These are phyloP conservation scores for Picea abies DNA, from an alignment of 83 land plant genomes.

Conservation along the genomic window DNA sequence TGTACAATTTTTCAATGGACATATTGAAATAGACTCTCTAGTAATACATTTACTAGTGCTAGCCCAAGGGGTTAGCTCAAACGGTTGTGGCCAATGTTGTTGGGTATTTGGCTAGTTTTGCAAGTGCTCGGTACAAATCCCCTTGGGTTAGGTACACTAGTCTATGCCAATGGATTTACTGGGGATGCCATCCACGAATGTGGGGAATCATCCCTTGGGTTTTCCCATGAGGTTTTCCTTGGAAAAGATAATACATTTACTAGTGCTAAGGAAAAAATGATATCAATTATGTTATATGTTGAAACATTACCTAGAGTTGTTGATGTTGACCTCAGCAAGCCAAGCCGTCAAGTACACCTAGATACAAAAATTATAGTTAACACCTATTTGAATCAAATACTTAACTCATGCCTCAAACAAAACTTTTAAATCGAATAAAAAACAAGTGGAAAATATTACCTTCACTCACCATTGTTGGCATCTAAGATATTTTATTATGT, in stretches of 20 bases:
- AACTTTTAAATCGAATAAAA: not conserved
- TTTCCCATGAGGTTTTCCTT: no score
- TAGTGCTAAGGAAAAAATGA: not conserved
- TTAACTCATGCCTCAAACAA: not conserved
- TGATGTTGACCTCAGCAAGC: slow-evolving; percentile 49
- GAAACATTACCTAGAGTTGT: slow-evolving; percentile 16
- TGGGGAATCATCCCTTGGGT: no score
- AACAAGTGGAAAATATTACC: not conserved
- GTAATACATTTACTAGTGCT: no score
- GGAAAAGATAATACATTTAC: not conserved
- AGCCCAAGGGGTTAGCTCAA: no score
- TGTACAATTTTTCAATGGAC: no score
- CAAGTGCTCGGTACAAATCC: no score
- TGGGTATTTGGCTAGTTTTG: not conserved
- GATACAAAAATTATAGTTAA: slow-evolving; percentile 2
- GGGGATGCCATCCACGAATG: no score
- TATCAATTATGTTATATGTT: not conserved
- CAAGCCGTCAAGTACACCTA: slow-evolving; percentile 58
- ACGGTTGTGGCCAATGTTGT: no score
- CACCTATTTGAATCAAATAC: not conserved
- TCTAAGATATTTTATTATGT: not conserved
- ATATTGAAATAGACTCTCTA: no score
- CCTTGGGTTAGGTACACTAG: not conserved
- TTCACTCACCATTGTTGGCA: not conserved
- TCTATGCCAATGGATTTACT: not conserved